These are phyloP conservation scores for Magnolia officinalis DNA, from an alignment of 164 flowering plant species.

Conservation along the genomic window DNA sequence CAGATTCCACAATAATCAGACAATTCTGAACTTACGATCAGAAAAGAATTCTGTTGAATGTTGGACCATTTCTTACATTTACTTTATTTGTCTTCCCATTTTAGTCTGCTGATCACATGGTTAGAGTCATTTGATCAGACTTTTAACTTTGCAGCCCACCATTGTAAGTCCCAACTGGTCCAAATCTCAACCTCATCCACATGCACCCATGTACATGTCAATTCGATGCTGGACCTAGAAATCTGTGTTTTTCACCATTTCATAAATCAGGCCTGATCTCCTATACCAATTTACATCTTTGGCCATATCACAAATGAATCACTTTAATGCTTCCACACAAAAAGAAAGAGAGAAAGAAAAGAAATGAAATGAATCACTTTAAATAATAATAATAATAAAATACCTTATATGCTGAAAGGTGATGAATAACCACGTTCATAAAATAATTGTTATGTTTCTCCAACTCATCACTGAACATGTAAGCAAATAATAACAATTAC, in stretches of 20 bases:
- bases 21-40: too few species aligned
- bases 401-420: slow-evolving; percentile 66
- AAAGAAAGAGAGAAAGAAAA: too few species aligned
- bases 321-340: too few species aligned
- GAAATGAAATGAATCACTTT: too few species aligned
- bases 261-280: neutral
- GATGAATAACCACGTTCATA: slow-evolving; percentile 48
- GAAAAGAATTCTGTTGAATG: too few species aligned
- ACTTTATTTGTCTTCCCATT: neutral
- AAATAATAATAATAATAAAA: neutral
- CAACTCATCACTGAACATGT: slow-evolving; percentile 61
- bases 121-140: neutral
- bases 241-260: neutral
- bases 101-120: neutral
- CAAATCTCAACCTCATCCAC: neutral
- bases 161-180: neutral
- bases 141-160: neutral
- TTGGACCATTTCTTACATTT: neutral
- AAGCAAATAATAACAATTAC: slow-evolving; percentile 4
- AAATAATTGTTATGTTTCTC: slow-evolving; percentile 68
- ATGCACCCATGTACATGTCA: neutral
- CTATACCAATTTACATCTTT: neutral
- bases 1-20: neutral
- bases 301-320: neutral
- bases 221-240: neutral